Percentiles rank a stretch among this genome's conserved stretches.
Conservation (phyloP, 2,329 filamentous ascomycete species). For the Eutypella sp. region DNA sequence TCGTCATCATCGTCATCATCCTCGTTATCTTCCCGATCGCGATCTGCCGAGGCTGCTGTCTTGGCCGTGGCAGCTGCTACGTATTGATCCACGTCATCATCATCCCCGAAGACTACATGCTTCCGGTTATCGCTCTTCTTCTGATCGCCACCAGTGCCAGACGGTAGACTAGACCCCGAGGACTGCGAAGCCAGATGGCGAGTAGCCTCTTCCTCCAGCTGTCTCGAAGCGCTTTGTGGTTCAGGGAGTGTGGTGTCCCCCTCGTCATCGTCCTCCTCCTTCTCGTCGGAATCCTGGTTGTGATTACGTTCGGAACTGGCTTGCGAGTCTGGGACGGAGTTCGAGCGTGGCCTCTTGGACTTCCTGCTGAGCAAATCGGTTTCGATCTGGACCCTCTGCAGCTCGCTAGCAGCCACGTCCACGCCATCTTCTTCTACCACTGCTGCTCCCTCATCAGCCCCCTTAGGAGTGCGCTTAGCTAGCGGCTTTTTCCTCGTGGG, state of each 20-base stretch:
- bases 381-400: constrained; percentile 15
- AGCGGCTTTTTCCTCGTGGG: constrained; percentile 16
- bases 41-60: constrained; percentile 1
- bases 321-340: constrained; percentile 19
- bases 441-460: constrained; percentile 7
- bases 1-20: constrained; percentile 41
- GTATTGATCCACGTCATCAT: constrained; percentile 27
- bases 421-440: constrained; percentile 6
- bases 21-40: constrained; percentile 17
- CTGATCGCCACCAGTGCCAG: neutral
- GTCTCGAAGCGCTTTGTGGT: constrained; percentile 24
- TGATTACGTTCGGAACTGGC: constrained; percentile 1
- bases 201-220: constrained; percentile 26
- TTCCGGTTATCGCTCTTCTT: constrained; percentile 20
- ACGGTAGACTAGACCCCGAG: constrained; percentile 11
- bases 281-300: neutral
- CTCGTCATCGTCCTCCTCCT: constrained; percentile 6
- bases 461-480: constrained; percentile 13
- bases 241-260: constrained; percentile 13
- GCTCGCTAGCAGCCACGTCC: neutral
- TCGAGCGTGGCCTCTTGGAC: constrained; percentile 12
- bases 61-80: constrained; percentile 19
- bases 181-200: constrained; percentile 20
- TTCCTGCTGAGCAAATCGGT: constrained; percentile 19
- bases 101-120: constrained; percentile 27